These are phyloP conservation scores for Sedum album DNA, from an alignment of 164 flowering plant genomes.

Conservation along the genomic window DNA sequence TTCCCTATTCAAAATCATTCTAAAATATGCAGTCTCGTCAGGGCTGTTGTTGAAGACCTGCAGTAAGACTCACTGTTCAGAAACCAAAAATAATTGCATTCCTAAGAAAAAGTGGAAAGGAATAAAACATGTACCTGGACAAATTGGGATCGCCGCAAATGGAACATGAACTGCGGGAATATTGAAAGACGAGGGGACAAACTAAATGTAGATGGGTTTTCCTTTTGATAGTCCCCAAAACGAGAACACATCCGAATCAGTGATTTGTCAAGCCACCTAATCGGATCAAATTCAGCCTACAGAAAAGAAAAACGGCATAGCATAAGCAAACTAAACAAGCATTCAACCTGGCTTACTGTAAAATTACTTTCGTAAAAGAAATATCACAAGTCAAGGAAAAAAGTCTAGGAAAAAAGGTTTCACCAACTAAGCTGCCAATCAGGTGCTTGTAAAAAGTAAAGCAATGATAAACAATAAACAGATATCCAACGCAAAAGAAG, in stretches of 20 bases:
- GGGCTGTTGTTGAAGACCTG: conserved; percentile 95
- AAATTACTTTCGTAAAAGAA: neutral
- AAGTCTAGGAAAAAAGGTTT: too few relatives aligned
- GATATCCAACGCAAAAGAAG: neutral
- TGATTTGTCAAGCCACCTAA: conserved; percentile 91
- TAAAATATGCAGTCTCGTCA: conserved; percentile 94
- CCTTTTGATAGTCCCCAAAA: conserved; percentile 94
- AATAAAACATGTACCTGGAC: conserved; percentile 58
- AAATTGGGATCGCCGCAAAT: conserved; percentile 92
- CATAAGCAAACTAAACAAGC: conserved; percentile 11
- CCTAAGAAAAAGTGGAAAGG: neutral
- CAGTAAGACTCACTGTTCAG: neutral
- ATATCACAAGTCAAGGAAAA: neutral
- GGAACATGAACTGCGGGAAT: conserved; percentile 89
- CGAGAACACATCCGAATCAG: conserved; percentile 78
- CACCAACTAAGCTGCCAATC: neutral
- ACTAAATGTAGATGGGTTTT: conserved; percentile 73
- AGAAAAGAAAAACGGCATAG: neutral
- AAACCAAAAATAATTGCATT: neutral
- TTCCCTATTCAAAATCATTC: conserved; percentile 88
- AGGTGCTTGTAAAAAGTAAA: neutral
- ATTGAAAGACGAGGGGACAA: conserved; percentile 85
- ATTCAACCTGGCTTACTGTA: neutral
- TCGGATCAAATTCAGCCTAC: conserved; percentile 92
- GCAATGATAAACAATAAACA: neutral